Conservation (phyloP, 2,329 filamentous ascomycete species). For the Lecanosticta acicola region DNA sequence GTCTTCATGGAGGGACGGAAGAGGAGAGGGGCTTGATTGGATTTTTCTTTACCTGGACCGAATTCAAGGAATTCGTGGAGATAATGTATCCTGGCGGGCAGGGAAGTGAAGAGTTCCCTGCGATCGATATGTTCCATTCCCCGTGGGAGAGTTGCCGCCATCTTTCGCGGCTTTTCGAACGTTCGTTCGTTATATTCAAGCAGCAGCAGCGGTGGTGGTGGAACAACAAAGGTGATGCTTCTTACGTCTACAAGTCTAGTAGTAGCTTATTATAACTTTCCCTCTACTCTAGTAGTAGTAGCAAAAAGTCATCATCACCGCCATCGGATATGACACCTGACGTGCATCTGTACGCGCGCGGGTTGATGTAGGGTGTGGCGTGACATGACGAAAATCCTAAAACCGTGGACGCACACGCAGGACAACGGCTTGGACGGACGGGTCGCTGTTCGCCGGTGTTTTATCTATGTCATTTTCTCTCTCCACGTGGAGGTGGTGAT, state of each 20-base stretch:
- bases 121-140: constrained; percentile 58
- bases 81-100: constrained; percentile 65
- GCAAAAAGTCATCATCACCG: too few species aligned
- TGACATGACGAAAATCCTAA: neutral
- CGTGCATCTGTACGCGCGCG: neutral
- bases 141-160: constrained; percentile 16
- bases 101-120: constrained; percentile 63
- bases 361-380: neutral
- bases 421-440: too few species aligned
- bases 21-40: too few species aligned
- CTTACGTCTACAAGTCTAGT: too few species aligned
- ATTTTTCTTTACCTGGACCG: constrained; percentile 20
- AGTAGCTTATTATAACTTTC: constrained; percentile 3
- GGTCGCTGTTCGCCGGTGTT: neutral
- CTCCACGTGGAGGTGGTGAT: neutral
- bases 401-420: too few species aligned
- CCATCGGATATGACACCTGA: too few species aligned
- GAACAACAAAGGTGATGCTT: too few species aligned
- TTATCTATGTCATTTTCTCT: neutral
- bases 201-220: too few species aligned
- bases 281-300: neutral
- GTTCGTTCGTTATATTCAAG: too few species aligned
- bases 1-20: too few species aligned
- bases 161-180: too few species aligned
- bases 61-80: constrained; percentile 74